Base-by-base conservation (phyloP, 2,329 filamentous ascomycete species). In the Grosmannia clavigera region DNA sequence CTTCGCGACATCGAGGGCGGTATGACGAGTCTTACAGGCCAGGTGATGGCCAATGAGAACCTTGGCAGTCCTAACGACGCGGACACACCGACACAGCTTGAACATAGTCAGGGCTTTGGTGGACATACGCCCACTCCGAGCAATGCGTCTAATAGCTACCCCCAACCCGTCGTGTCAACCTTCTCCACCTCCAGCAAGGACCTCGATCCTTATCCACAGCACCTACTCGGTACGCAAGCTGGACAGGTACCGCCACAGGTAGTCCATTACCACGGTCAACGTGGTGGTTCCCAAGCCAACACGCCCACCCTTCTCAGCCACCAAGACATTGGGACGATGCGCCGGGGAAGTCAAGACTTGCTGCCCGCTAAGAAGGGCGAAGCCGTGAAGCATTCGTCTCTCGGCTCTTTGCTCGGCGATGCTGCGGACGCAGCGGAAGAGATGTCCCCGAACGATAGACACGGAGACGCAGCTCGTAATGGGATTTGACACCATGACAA, bases 1-100 rank as follows among this genome's bases (percentile, higher is more conserved):
- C 79, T 99, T 62, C 85, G 91, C 55, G 91, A 97, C 68, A 96
- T 97, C 60, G 91, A 96, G 71, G 92, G 92, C 25, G 92, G 91
- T 40, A 84, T 92, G 77, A 87, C 81, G 63, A 88, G 87, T 68
- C 71, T 91, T 63, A 84, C 82, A 31, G 85, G 82, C 31, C 80
- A 85, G 59, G 68, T 58, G 52, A 59, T 60, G 35, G n/a, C 58
- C 2, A 57, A 71, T 27, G 83, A 83, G 56, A 78, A 74, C 52
- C 75, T 74, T 63, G 76, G 72, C 62, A 77, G 73, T 63, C 81
- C 79, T 59, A 81, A 80, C 65, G 77, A 86, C 67, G 75, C 75
- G 62, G 78, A 81, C 61, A 85, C 82, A 9, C 82, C 83, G 25
- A 85, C 82, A 40, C 83, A 84, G 69, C 76, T 79, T 48, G 82